Base-by-base conservation (phyloP, 306 rosid species). In the Acacia melanoxylon region DNA sequence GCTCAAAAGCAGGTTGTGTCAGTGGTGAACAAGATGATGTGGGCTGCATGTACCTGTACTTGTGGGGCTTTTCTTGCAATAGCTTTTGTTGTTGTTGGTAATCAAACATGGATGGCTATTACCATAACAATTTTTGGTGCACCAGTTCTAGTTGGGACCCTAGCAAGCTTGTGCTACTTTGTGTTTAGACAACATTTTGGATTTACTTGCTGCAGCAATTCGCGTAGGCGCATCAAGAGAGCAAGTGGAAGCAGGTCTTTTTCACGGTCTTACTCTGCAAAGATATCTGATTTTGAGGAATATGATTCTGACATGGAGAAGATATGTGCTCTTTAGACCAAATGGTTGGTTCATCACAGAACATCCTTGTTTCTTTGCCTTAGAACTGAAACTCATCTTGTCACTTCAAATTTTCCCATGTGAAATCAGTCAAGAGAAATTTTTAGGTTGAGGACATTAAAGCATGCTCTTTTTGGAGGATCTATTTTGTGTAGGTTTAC, bases 31-130 rank as follows among this genome's bases (percentile, higher is more conserved):
- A 95, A 93, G 88, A 83, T 95, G 16, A 93, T 95, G 99, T 93
- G 98, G 99, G 94, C 88, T 63, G 99, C 99, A 37, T 95, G 99
- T 72, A 89, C 96, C 46, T 95, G 99, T 92, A 95, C 98, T 25
- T 89, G 93, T 19, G 99, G 97, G 67, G 97, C 98, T 61, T 95
- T 91, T 68, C 87, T 93, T 19, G 85, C 97, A 0, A 87, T 95
- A 68, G 91, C 98, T 77, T 95, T 80, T 77, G 94, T 86, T 61
- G 91, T 95, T 37, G 98, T 93, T 54, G 99, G 99, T 74, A 61
- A 82, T 10, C 70, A 54, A 19, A 81, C 80, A 66, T 92, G 99
- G 99, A 93, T 93, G 99, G 98, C 98, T 10, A 82, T 89, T 8
- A 92, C 95, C 65, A 62, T 93, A 63, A 93, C 99, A 14, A 40